Evolutionary conservation across 768 basidiomycete genomes (phyloP), one percentile per base, ranked within the genome.

Genomic region (Lactarius trivialis): DNA sequence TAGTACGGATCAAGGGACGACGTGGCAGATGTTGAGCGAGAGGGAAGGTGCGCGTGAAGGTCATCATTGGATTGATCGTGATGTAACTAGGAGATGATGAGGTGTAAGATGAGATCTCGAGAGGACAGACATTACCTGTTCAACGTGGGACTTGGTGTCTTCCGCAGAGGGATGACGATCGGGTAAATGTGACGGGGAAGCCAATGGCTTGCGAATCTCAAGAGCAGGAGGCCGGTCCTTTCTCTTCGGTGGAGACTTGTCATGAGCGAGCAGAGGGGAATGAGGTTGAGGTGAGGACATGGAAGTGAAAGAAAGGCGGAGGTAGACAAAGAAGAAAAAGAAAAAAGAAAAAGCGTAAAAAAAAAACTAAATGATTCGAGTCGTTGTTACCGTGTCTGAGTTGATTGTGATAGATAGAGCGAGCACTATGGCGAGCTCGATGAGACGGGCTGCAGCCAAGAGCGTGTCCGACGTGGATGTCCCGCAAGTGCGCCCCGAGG

Each of bases 1-100:
- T 93, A 93, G 73, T 93, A 93, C 8, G 91, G 89, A 77, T 93
- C 91, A 59, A 93, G 78, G 49, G 91, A 90, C 34, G 90, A 91
- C 51, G 87, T 84, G 55, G 88, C 80, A 32, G 91, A 92, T 24
- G 77, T 77, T 45, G 90, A 84, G 71, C 89, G 89, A 58, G 86
- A 85, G 55, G 75, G 65, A 26, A 70, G 36, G 61, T 77, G 72
- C 49, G 74, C 72, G 67, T 75, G 69, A 30, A 65, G 73, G 68
- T 67, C 71, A 24, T 69, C 69, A 54, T 74, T 73, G 50, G 74
- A 73, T 52, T 81, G 79, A 63, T 83, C 72, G 65, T 79, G 79
- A 43, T 82, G 72, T 66, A 76, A 78, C 62, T 80, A 79, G 76
- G 52, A 69, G 15, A 57, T 12, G 6, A 43, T 65, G 65, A 63